Evolutionary conservation across 2,329 filamentous ascomycete species (phyloP).

Genomic region (Didymella sp.): DNA sequence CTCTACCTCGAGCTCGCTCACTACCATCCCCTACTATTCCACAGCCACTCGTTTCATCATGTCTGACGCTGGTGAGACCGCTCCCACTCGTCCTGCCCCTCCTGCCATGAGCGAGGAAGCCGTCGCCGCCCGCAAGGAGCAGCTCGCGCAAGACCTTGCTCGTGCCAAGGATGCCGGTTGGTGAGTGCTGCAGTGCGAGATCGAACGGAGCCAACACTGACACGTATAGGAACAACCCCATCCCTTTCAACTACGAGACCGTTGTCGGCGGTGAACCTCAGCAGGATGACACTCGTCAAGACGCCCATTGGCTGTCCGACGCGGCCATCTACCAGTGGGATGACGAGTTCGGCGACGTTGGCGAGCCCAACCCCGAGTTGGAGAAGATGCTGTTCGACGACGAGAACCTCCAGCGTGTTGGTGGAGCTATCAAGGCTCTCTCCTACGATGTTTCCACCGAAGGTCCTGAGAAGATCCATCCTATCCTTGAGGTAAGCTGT

Average conservation of each 20-base stretch:
- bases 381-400: conserved; percentile 77
- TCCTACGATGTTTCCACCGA: conserved; percentile 61
- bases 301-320: conserved; percentile 58
- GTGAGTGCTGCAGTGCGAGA: conserved; percentile 26
- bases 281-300: conserved; percentile 33
- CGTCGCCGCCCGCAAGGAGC: conserved; percentile 30
- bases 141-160: conserved; percentile 35
- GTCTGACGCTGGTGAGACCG: conserved; percentile 13
- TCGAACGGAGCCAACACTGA: not conserved
- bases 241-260: conserved; percentile 59
- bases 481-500: conserved; percentile 58
- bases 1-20: not conserved
- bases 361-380: conserved; percentile 71
- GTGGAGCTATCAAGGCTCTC: conserved; percentile 70
- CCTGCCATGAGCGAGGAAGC: conserved; percentile 14
- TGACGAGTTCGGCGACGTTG: conserved; percentile 86
- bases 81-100: conserved; percentile 8
- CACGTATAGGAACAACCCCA: conserved; percentile 41
- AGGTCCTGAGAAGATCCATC: conserved; percentile 55
- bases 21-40: not conserved
- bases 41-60: conserved; percentile 3
- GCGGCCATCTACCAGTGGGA: conserved; percentile 81
- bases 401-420: conserved; percentile 60
- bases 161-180: conserved; percentile 53
- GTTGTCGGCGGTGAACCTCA: conserved; percentile 34